These are phyloP conservation scores for Grosmannia serpens DNA, from an alignment of 2,329 filamentous ascomycete genomes.

Conservation along the genomic window DNA sequence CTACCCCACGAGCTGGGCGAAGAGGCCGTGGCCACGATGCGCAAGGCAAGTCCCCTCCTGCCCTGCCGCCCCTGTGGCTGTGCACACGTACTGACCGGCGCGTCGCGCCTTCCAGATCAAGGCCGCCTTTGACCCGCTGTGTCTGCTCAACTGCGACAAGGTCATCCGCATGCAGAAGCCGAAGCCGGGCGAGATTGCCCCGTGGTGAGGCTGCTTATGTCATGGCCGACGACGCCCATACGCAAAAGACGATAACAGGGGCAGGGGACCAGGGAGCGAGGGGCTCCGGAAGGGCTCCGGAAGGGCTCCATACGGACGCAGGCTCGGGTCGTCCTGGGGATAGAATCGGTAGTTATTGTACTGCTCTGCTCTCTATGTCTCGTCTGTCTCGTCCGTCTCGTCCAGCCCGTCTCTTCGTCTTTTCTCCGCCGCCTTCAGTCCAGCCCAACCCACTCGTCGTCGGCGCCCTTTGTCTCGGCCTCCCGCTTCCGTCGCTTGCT, in stretches of 20 bases:
- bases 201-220: constrained; percentile 26
- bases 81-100: background rate
- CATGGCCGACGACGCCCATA: background rate
- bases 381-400: background rate
- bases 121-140: constrained; percentile 66
- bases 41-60: constrained; percentile 44
- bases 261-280: background rate
- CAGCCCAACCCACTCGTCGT: constrained; percentile 19
- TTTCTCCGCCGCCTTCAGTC: constrained; percentile 8
- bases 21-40: constrained; percentile 69
- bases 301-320: too few relatives aligned
- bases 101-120: constrained; percentile 42
- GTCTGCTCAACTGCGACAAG: constrained; percentile 59
- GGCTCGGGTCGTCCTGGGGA: background rate
- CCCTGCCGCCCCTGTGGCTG: background rate
- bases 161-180: constrained; percentile 50
- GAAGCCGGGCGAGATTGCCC: constrained; percentile 32
- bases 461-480: background rate
- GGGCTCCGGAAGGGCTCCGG: too few relatives aligned
- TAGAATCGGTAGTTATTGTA: background rate
- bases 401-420: background rate
- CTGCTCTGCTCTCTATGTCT: background rate
- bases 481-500: constrained; percentile 43
- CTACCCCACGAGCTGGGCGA: constrained; percentile 66
- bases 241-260: background rate